These are phyloP conservation scores for Monosporascus ibericus DNA, from an alignment of 2,329 filamentous ascomycete genomes.

Conservation along the genomic window DNA sequence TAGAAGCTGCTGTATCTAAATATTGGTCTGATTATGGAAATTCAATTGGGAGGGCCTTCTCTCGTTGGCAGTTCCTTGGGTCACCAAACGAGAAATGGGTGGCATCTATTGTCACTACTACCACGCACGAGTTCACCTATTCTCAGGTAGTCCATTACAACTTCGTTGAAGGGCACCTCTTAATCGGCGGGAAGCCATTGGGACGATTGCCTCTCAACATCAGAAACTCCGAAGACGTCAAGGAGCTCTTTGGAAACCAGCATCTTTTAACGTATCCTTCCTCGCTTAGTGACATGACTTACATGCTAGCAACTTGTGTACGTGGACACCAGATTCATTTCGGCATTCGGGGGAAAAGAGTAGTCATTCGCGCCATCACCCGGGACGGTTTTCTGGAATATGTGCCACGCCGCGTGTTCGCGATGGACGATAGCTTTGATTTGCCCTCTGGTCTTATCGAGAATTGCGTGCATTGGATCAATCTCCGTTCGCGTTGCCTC, in stretches of 20 bases:
- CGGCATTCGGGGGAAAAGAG: conserved; percentile 34
- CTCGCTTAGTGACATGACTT: conserved; percentile 45
- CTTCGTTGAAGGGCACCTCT: conserved; percentile 25
- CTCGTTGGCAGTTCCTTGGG: conserved; percentile 25
- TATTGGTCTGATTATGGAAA: conserved; percentile 34
- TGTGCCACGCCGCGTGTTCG: conserved; percentile 27
- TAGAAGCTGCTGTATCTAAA: conserved; percentile 27
- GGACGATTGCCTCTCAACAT: conserved; percentile 47
- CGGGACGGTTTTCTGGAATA: conserved; percentile 23
- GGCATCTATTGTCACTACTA: conserved; percentile 5
- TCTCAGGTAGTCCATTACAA: conserved; percentile 28
- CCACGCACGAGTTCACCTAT: neutral
- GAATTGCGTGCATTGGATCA: conserved; percentile 55
- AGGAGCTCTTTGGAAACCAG: conserved; percentile 47
- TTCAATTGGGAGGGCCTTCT: conserved; percentile 10
- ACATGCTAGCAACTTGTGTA: conserved; percentile 25
- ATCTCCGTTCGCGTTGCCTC: conserved; percentile 34
- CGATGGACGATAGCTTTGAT: conserved; percentile 29
- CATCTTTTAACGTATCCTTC: conserved; percentile 49
- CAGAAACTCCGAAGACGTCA: conserved; percentile 34
- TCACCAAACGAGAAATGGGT: conserved; percentile 18
- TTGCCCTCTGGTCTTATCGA: conserved; percentile 46
- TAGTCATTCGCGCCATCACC: conserved; percentile 38
- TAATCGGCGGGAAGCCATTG: conserved; percentile 30
- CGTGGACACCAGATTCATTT: conserved; percentile 46